Evolutionary conservation across 305 asterid genomes (phyloP).

Genomic region (Lippia alba): DNA sequence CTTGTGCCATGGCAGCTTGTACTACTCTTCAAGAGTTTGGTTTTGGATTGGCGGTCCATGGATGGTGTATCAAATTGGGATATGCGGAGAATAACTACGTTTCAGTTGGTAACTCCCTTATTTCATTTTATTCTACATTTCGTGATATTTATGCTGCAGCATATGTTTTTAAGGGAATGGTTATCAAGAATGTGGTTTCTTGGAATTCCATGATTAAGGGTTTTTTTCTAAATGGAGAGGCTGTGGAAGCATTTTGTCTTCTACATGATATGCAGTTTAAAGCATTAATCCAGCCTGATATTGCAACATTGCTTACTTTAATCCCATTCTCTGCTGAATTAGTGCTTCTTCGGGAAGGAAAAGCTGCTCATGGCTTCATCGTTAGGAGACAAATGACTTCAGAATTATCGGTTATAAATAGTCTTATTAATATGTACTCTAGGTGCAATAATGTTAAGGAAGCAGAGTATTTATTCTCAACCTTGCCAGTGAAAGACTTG

Average conservation of each 20-base stretch:
- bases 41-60: conserved; percentile 56
- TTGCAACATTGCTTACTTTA: conserved; percentile 55
- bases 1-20: conserved; percentile 71
- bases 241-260: conserved; percentile 44
- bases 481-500: conserved; percentile 56
- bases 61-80: conserved; percentile 56
- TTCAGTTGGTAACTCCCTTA: conserved; percentile 64
- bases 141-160: conserved; percentile 46
- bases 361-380: conserved; percentile 61
- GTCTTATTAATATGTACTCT: conserved; percentile 65
- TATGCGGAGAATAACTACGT: conserved; percentile 41
- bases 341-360: conserved; percentile 54
- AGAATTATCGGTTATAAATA: conserved; percentile 46
- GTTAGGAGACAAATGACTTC: conserved; percentile 53
- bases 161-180: conserved; percentile 48
- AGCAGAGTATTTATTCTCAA: conserved; percentile 49
- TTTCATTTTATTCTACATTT: conserved; percentile 59
- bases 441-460: conserved; percentile 44
- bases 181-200: conserved; percentile 54
- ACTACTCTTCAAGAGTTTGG: conserved; percentile 47
- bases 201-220: conserved; percentile 80
- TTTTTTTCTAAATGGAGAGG: conserved; percentile 43
- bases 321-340: conserved; percentile 58
- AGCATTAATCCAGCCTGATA: conserved; percentile 52
- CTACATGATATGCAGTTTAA: conserved; percentile 59